Percentiles rank a stretch among this genome's conserved stretches.
Conservation (phyloP, 345 rosid species). For the Acer yangbiense region DNA sequence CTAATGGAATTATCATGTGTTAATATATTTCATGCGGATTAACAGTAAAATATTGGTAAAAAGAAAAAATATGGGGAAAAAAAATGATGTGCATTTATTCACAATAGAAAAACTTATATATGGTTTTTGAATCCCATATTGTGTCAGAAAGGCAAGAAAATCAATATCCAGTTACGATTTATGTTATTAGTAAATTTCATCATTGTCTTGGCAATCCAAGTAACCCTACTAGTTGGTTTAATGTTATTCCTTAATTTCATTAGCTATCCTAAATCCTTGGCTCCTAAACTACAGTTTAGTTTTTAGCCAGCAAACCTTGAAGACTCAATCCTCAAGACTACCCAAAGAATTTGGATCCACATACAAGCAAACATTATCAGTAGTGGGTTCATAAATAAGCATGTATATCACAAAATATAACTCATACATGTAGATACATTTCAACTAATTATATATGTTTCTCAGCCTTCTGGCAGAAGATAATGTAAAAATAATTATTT, state of each 20-base stretch:
- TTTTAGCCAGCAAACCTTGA: not conserved
- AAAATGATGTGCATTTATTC: not conserved
- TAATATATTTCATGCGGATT: no score
- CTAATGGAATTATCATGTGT: no score
- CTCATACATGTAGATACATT: not conserved
- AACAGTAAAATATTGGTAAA: not conserved
- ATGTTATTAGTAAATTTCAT: not conserved
- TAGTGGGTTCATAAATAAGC: not conserved
- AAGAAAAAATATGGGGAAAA: not conserved
- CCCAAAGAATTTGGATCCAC: not conserved
- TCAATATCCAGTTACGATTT: not conserved
- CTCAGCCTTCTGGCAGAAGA: not conserved
- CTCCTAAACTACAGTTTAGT: not conserved
- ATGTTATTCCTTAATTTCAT: not conserved
- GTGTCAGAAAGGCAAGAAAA: not conserved
- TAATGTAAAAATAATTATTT: no score
- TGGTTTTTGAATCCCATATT: not conserved
- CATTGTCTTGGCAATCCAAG: not conserved
- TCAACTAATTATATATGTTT: no score
- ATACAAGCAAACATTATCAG: not conserved
- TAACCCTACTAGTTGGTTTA: not conserved
- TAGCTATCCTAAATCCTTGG: not conserved
- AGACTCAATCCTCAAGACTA: not conserved
- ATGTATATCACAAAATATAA: not conserved
- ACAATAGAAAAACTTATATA: not conserved